phyloP scores from a whole-genome alignment of 495 filamentous ascomycete genomes.

The Haplographium delicatum region DNA sequence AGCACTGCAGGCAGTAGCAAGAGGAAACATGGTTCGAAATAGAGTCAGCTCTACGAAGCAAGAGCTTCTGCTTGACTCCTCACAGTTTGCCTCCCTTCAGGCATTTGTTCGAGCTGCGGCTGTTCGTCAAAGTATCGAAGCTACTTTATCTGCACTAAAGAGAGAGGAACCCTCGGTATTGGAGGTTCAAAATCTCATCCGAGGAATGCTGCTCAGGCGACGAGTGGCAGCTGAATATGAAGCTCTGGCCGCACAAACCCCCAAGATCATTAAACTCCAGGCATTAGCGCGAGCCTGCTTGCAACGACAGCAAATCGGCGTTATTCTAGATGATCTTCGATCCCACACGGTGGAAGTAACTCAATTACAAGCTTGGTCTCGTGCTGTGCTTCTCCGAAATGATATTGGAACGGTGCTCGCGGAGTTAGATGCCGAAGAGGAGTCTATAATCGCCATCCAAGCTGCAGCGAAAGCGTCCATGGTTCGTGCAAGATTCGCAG shows the following conservation, averaged over 20 bases:
- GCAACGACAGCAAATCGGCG: slow-evolving; percentile 44
- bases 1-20: slow-evolving; percentile 44
- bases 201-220: slow-evolving; percentile 48
- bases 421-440: slow-evolving; percentile 77
- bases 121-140: slow-evolving; percentile 40
- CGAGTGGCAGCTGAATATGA: slow-evolving; percentile 45
- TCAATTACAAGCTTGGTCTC: slow-evolving; percentile 64
- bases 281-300: slow-evolving; percentile 60
- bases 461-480: slow-evolving; percentile 66
- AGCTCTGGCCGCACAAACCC: slow-evolving; percentile 52
- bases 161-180: slow-evolving; percentile 37
- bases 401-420: slow-evolving; percentile 63
- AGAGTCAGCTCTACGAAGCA: slow-evolving; percentile 33
- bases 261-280: slow-evolving; percentile 62
- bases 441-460: slow-evolving; percentile 67
- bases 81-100: slow-evolving; percentile 43
- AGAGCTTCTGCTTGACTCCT: slow-evolving; percentile 32
- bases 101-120: slow-evolving; percentile 44
- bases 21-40: slow-evolving; percentile 43
- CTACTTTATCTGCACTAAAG: slow-evolving; percentile 36
- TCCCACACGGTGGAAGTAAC: slow-evolving; percentile 53
- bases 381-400: slow-evolving; percentile 73
- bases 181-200: slow-evolving; percentile 39
- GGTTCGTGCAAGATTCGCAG: slow-evolving; percentile 68
- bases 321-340: slow-evolving; percentile 52